Percentiles rank a stretch among this genome's conserved stretches.
Conservation (phyloP, 768 basidiomycete genomes). For the Lactarius sp. region DNA sequence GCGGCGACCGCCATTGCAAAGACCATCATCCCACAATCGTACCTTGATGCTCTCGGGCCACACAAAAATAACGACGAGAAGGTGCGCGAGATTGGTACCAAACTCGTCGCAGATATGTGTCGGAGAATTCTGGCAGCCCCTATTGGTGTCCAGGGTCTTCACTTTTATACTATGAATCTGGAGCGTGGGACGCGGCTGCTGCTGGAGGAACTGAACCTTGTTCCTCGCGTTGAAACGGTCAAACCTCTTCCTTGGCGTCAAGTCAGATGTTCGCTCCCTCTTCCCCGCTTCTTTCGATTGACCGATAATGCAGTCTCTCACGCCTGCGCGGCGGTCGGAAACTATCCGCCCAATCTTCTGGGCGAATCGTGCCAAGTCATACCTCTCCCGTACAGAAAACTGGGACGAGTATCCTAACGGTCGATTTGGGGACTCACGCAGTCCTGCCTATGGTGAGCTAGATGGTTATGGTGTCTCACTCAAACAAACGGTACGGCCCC, state of each 20-base stretch:
- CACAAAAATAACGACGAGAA: slow-evolving; percentile 91
- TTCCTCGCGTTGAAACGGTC: slow-evolving; percentile 83
- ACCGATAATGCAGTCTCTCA: slow-evolving; percentile 60
- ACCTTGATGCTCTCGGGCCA: slow-evolving; percentile 76
- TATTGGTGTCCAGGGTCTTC: slow-evolving; percentile 82
- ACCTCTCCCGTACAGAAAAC: slow-evolving; percentile 92
- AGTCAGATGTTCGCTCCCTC: slow-evolving; percentile 38
- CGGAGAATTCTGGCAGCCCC: slow-evolving; percentile 72
- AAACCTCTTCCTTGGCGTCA: slow-evolving; percentile 98
- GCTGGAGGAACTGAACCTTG: slow-evolving; percentile 84
- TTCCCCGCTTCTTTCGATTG: slow-evolving; percentile 19
- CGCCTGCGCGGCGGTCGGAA: slow-evolving; percentile 85
- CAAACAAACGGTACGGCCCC: slow-evolving; percentile 68
- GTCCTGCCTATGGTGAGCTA: slow-evolving; percentile 96
- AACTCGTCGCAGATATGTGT: slow-evolving; percentile 93
- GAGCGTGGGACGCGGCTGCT: slow-evolving; percentile 95
- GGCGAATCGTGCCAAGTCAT: slow-evolving; percentile 95
- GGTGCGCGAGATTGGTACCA: slow-evolving; percentile 89
- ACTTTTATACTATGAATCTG: slow-evolving; percentile 97
- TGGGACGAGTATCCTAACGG: slow-evolving; percentile 99
- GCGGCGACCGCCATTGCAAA: slow-evolving; percentile 69
- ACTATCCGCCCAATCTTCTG: slow-evolving; percentile 98
- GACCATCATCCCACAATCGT: slow-evolving; percentile 69
- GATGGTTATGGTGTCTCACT: slow-evolving; percentile 95
- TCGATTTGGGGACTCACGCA: slow-evolving; percentile 94